Percentiles rank a stretch among this genome's conserved stretches.
These are phyloP conservation scores for Datisca glomerata DNA, from an alignment of 306 rosid species.

Conservation along the genomic window DNA sequence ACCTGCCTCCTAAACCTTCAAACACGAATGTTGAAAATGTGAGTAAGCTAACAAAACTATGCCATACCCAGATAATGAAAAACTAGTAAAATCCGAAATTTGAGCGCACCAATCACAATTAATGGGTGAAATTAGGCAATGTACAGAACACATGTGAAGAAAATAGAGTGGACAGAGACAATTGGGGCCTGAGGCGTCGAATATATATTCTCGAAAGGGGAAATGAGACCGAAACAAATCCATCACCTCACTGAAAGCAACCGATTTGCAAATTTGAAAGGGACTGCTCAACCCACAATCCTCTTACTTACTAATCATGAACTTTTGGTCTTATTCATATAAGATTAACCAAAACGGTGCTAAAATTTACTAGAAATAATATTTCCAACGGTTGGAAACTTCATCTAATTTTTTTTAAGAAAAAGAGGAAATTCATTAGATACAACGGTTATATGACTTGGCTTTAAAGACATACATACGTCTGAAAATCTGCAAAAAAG, in stretches of 20 bases:
- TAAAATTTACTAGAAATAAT: not conserved
- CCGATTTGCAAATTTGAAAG: slow-evolving; percentile 34
- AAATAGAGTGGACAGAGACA: slow-evolving; percentile 26
- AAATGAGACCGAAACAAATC: slow-evolving; percentile 26
- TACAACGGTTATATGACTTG: slow-evolving; percentile 34
- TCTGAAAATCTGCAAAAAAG: slow-evolving; percentile 8
- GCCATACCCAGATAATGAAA: slow-evolving; percentile 8
- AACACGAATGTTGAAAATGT: not conserved
- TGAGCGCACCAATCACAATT: slow-evolving; percentile 6
- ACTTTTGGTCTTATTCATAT: slow-evolving; percentile 6
- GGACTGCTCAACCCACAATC: slow-evolving; percentile 35
- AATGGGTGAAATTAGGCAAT: slow-evolving; percentile 13
- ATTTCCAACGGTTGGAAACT: slow-evolving; percentile 20
- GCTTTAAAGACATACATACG: slow-evolving; percentile 36
- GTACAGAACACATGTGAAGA: slow-evolving; percentile 16
- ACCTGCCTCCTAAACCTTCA: not conserved
- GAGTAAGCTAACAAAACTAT: not conserved
- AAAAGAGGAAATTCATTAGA: not conserved
- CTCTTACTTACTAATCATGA: slow-evolving; percentile 5
- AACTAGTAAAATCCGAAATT: slow-evolving; percentile 3
- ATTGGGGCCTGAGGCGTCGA: slow-evolving; percentile 8
- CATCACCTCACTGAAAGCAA: slow-evolving; percentile 37
- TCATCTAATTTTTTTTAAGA: slow-evolving; percentile 2
- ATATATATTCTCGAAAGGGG: slow-evolving; percentile 18
- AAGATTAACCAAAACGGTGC: no score